phyloP scores from a whole-genome alignment of 306 rosid genomes.

The Mimosa pudica region DNA sequence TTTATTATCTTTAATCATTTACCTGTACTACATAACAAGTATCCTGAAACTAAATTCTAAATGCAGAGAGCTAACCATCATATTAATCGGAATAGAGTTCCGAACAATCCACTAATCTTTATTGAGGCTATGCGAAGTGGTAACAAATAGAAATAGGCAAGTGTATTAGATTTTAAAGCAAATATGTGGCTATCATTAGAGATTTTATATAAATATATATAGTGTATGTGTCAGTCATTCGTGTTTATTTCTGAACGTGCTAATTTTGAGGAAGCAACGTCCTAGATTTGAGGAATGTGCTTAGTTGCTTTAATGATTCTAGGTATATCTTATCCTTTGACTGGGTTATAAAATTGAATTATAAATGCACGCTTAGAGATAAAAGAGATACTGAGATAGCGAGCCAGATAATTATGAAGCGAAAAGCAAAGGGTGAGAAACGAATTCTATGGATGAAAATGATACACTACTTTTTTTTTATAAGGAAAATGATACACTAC shows the following conservation, averaged over 20 bases:
- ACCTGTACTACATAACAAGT: too few species aligned
- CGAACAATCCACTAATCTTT: too few species aligned
- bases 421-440: constrained; percentile 8
- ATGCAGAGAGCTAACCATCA: too few species aligned
- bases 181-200: not conserved
- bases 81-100: too few species aligned
- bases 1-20: too few species aligned
- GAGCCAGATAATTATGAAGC: not conserved
- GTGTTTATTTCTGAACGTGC: not conserved
- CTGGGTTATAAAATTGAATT: not conserved
- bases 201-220: not conserved
- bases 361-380: not conserved
- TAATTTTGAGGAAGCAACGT: not conserved
- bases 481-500: not conserved
- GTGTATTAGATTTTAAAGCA: not conserved
- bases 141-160: not conserved
- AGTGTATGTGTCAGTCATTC: not conserved
- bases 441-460: not conserved
- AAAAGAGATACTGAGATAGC: not conserved
- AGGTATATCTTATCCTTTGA: not conserved
- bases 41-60: too few species aligned
- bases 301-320: not conserved
- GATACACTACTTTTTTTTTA: not conserved
- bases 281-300: not conserved
- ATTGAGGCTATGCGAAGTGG: too few species aligned